Evolutionary conservation across 768 basidiomycete genomes (phyloP).

Genomic region (Saitozyma sp.): DNA sequence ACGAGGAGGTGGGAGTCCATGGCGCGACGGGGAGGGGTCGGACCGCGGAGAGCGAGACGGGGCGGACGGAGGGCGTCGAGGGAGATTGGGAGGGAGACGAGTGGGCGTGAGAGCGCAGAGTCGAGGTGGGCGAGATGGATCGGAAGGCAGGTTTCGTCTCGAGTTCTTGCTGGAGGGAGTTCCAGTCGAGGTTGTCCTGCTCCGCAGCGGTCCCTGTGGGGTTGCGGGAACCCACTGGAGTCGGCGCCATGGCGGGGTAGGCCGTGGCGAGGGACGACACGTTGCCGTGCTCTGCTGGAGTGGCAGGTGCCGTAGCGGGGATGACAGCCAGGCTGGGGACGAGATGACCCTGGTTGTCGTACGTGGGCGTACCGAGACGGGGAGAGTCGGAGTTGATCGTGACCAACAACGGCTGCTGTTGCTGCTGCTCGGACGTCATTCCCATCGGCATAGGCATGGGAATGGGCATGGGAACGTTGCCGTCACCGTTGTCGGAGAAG

Average conservation of each 20-base stretch:
- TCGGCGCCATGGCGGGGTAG: conserved; percentile 29
- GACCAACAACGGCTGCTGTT: conserved; percentile 7
- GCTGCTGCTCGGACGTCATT: conserved; percentile 1
- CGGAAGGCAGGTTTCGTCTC: conserved; percentile 42
- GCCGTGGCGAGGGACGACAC: conserved; percentile 9
- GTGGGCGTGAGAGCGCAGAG: conserved; percentile 38
- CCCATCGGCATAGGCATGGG: conserved; percentile 13
- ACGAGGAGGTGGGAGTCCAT: not conserved
- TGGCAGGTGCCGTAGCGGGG: conserved; percentile 41
- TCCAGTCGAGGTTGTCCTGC: conserved; percentile 32
- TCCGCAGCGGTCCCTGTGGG: conserved; percentile 2
- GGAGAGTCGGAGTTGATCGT: conserved; percentile 18
- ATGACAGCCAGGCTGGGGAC: conserved; percentile 33
- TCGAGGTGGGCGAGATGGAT: conserved; percentile 44
- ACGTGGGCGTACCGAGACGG: conserved; percentile 25
- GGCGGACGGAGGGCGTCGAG: not conserved
- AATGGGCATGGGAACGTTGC: conserved; percentile 7
- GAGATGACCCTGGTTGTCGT: conserved; percentile 26
- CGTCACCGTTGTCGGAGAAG: conserved; percentile 18
- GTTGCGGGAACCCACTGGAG: conserved; percentile 8
- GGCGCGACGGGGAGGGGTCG: conserved; percentile 3
- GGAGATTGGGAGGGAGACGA: conserved; percentile 1
- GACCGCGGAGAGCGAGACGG: conserved; percentile 8
- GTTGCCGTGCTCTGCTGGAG: conserved; percentile 18
- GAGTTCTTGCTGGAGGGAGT: conserved; percentile 29